Conservation (phyloP, 495 filamentous ascomycete species). For the Penicillium coprophilum region DNA sequence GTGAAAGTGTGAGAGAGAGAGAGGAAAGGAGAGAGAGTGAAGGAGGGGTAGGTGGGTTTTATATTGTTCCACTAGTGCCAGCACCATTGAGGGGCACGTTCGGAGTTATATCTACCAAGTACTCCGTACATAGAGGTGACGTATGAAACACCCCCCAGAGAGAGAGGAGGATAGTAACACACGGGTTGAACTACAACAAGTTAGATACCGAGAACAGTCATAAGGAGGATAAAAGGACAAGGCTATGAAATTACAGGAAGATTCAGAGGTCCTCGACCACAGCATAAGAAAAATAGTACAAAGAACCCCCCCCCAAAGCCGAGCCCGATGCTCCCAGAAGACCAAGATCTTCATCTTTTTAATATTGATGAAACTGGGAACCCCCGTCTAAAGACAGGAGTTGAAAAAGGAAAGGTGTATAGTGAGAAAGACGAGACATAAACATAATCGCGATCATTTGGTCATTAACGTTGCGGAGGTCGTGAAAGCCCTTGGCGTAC, state of each 20-base stretch:
- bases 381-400: slow-evolving; percentile 21
- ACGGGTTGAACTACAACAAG: not conserved
- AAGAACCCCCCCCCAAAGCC: slow-evolving; percentile 17
- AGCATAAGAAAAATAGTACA: slow-evolving; percentile 17
- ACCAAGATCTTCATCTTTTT: slow-evolving; percentile 19
- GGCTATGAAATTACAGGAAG: slow-evolving; percentile 21
- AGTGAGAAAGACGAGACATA: slow-evolving; percentile 18
- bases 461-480: slow-evolving; percentile 43
- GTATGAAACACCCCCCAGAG: not conserved
- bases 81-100: slow-evolving; percentile 9
- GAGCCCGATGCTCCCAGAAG: slow-evolving; percentile 22
- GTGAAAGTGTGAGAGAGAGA: not conserved
- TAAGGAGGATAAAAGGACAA: not conserved
- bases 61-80: slow-evolving; percentile 1
- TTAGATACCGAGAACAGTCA: not conserved
- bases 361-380: slow-evolving; percentile 16
- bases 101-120: no score
- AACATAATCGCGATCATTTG: slow-evolving; percentile 29
- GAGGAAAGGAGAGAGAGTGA: not conserved
- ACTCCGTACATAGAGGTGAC: not conserved
- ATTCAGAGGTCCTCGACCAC: slow-evolving; percentile 16
- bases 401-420: slow-evolving; percentile 15
- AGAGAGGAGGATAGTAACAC: not conserved
- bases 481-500: slow-evolving; percentile 47
- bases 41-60: slow-evolving; percentile 1